Conservation (phyloP, 2,329 filamentous ascomycete species). For the Aspergillus neotritici region DNA sequence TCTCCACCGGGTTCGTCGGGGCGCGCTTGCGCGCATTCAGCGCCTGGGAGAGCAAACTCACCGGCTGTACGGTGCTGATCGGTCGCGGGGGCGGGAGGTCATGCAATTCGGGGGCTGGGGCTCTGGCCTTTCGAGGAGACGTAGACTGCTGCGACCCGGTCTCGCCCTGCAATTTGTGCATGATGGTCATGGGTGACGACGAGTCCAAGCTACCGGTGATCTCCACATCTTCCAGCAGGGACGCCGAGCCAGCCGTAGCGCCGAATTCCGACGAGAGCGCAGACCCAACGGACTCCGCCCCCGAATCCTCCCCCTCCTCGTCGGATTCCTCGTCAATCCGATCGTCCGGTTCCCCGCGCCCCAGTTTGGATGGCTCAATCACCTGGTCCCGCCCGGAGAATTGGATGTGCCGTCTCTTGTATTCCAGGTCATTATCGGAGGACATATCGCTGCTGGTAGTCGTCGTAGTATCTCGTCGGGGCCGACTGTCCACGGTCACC, state of each 20-base stretch:
- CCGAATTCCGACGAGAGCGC: constrained; percentile 52
- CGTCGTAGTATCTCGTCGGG: constrained; percentile 58
- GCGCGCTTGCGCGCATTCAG: constrained; percentile 53
- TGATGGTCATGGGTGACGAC: constrained; percentile 46
- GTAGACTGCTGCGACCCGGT: constrained; percentile 30
- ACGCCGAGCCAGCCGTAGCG: constrained; percentile 51
- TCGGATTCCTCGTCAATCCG: constrained; percentile 30
- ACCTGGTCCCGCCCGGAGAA: constrained; percentile 36
- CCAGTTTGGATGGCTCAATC: constrained; percentile 27
- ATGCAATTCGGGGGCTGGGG: constrained; percentile 47
- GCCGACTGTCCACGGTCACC: constrained; percentile 49
- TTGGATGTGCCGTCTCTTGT: constrained; percentile 50
- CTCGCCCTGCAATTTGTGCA: constrained; percentile 34
- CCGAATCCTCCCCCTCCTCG: constrained; percentile 44
- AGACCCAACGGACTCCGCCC: constrained; percentile 44
- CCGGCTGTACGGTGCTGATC: constrained; percentile 53
- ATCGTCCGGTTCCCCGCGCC: constrained; percentile 22
- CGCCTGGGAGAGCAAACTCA: constrained; percentile 54
- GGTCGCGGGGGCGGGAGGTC: constrained; percentile 56
- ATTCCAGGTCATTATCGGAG: constrained; percentile 58
- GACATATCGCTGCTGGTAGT: constrained; percentile 62
- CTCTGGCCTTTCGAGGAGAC: constrained; percentile 50
- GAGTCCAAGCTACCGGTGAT: constrained; percentile 41
- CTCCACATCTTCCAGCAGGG: constrained; percentile 50
- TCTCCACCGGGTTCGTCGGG: constrained; percentile 56